Evolutionary conservation across 2,329 filamentous ascomycete species (phyloP).

Genomic region (Pseudogymnoascus sp.): DNA sequence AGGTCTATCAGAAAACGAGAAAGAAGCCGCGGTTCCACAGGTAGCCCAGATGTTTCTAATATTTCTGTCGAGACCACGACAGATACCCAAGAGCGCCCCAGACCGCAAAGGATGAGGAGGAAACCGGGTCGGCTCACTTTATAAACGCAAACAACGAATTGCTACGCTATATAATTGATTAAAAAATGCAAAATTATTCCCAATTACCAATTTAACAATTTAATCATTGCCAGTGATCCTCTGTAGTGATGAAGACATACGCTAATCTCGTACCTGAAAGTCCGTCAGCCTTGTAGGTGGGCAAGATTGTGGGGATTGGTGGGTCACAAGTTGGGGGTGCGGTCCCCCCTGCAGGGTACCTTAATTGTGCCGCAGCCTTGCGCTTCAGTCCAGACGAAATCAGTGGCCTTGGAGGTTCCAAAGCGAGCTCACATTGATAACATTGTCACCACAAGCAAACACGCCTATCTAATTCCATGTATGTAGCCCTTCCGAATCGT

Average conservation of each 20-base stretch:
- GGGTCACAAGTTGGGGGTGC: not conserved
- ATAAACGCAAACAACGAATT: conserved; percentile 5
- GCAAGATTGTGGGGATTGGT: conserved; percentile 4
- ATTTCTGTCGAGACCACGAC: not conserved
- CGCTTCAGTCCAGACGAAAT: not conserved
- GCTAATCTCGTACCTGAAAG: conserved; percentile 3
- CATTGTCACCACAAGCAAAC: not conserved
- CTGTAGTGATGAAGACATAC: not conserved
- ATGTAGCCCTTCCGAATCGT: not conserved
- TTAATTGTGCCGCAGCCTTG: not conserved
- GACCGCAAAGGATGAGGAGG: not conserved
- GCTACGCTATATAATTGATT: not conserved
- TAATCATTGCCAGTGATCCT: not conserved
- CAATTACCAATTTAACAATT: not conserved
- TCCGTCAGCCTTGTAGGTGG: conserved; percentile 3
- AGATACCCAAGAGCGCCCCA: not conserved
- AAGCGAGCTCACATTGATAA: not conserved
- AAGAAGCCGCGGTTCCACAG: conserved; percentile 7
- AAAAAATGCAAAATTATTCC: not conserved
- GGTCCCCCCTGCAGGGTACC: not conserved
- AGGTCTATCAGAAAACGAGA: conserved; percentile 21
- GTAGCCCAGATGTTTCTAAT: not conserved
- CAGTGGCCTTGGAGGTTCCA: not conserved
- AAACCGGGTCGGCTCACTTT: conserved; percentile 1
- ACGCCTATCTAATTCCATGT: not conserved